Evolutionary conservation across 2,329 filamentous ascomycete species (phyloP).

Genomic region (Cadophora gregata): DNA sequence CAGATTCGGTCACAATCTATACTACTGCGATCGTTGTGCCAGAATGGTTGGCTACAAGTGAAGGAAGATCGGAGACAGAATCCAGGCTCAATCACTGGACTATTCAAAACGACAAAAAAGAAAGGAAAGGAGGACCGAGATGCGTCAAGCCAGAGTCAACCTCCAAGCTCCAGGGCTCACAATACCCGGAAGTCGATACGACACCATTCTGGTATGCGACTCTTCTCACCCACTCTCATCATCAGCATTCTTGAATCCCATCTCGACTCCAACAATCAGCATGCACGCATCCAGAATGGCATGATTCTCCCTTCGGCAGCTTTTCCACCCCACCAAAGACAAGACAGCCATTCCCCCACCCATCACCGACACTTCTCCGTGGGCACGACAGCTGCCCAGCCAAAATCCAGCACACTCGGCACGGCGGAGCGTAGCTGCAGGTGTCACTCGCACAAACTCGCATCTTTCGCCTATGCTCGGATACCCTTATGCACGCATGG

Average conservation of each 20-base stretch:
- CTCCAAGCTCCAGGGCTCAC: not conserved
- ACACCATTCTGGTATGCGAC: not conserved
- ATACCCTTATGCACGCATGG: not conserved
- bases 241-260: conserved; percentile 1
- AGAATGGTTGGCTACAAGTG: conserved; percentile 68
- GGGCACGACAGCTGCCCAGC: not conserved
- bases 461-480: not conserved
- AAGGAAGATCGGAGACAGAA: conserved; percentile 34
- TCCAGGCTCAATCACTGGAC: conserved; percentile 12
- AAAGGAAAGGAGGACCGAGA: conserved; percentile 2
- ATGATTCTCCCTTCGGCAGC: not conserved
- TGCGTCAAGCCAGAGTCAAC: not conserved
- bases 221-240: not conserved
- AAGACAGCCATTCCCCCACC: not conserved
- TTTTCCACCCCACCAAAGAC: not conserved
- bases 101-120: not conserved
- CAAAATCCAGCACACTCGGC: not conserved
- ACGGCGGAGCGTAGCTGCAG: conserved; percentile 2
- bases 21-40: conserved; percentile 70
- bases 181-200: not conserved
- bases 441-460: not conserved
- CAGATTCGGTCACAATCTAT: conserved; percentile 67
- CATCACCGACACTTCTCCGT: conserved; percentile 1
- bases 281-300: not conserved
- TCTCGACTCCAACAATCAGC: not conserved